Conservation (phyloP, 1,139 yeast species). For the Arxiozyma telluris region DNA sequence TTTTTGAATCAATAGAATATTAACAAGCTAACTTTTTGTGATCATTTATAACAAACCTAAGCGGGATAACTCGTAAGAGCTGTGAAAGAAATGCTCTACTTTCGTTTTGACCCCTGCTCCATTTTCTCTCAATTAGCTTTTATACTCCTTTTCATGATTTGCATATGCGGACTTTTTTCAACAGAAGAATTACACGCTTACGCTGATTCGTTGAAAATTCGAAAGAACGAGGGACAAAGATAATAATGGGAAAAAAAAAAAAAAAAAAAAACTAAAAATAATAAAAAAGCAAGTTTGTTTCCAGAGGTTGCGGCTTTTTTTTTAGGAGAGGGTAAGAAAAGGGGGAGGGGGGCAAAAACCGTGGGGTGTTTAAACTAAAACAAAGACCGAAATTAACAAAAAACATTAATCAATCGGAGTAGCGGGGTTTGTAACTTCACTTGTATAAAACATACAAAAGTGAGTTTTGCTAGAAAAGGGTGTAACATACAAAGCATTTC, state of each 20-base stretch:
- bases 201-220: background rate
- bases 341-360: background rate
- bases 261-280: too few relatives aligned
- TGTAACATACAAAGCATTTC: background rate
- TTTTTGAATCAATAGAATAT: background rate
- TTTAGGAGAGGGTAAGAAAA: background rate
- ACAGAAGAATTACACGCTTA: background rate
- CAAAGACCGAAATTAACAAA: background rate
- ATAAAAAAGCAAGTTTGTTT: background rate
- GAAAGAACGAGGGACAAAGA: background rate
- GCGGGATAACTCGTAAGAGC: background rate
- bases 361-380: background rate
- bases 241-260: too few relatives aligned
- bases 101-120: background rate
- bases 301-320: too few relatives aligned
- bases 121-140: background rate
- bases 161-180: background rate
- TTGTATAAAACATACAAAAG: background rate
- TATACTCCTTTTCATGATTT: background rate
- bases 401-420: background rate
- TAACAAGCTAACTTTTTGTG: background rate
- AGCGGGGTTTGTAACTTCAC: background rate
- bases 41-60: background rate
- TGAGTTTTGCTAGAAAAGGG: background rate
- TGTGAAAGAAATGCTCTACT: background rate